Evolutionary conservation across 164 flowering plant species (phyloP).

Genomic region (Houttuynia cordata): DNA sequence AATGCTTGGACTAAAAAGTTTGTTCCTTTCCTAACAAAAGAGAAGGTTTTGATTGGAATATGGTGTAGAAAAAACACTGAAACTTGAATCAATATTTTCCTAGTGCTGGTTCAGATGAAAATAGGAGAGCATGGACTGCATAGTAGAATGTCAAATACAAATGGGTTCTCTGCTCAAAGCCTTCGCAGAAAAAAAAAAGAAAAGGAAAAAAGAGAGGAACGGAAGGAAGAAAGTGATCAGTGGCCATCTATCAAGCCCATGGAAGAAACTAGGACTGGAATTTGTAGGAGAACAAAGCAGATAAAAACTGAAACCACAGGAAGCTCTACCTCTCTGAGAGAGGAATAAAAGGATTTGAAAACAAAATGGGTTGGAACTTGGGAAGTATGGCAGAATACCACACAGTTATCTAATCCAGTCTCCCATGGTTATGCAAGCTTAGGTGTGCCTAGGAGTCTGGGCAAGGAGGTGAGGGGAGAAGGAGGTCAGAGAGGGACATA

Average conservation of each 20-base stretch:
- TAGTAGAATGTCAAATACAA: too few relatives aligned
- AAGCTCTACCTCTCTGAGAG: neutral
- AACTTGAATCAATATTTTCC: slow-evolving; percentile 4
- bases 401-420: slow-evolving; percentile 11
- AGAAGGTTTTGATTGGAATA: neutral
- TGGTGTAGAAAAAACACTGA: neutral
- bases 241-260: too few relatives aligned
- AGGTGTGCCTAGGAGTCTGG: too few relatives aligned
- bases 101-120: neutral
- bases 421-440: too few relatives aligned
- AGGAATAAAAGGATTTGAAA: neutral
- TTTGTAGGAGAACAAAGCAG: neutral
- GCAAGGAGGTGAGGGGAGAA: too few relatives aligned
- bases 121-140: too few relatives aligned
- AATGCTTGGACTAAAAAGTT: neutral
- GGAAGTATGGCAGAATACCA: slow-evolving; percentile 12
- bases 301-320: slow-evolving; percentile 3
- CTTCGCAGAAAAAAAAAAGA: too few relatives aligned
- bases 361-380: too few relatives aligned
- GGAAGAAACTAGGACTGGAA: too few relatives aligned
- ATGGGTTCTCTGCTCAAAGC: neutral
- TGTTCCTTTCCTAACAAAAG: neutral
- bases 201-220: neutral
- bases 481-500: too few relatives aligned
- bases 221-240: neutral